Conservation (phyloP, 1,284 basidiomycete species). For the Marasmius oreades region DNA sequence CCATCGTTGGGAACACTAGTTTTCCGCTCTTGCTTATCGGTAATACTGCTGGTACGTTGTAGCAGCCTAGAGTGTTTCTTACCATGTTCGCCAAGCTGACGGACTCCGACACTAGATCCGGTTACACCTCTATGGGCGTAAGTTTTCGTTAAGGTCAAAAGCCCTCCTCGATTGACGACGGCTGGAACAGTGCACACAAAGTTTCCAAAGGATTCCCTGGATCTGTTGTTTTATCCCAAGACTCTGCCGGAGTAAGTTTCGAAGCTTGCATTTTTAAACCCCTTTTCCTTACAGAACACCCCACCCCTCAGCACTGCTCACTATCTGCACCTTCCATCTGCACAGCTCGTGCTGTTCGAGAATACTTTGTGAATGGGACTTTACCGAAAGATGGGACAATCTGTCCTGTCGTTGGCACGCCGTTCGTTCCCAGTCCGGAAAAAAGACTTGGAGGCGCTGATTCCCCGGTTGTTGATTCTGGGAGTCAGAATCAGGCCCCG, state of each 20-base stretch:
- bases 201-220: conserved; percentile 10
- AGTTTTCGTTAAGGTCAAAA: too few species aligned
- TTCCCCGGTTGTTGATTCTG: too few species aligned
- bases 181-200: conserved; percentile 3
- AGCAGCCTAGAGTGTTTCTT: neutral
- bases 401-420: conserved; percentile 9
- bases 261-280: too few species aligned
- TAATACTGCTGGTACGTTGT: conserved; percentile 15
- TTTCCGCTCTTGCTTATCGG: conserved; percentile 14
- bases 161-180: too few species aligned
- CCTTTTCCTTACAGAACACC: too few species aligned
- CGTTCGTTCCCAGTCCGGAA: too few species aligned
- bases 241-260: conserved; percentile 13
- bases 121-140: conserved; percentile 7
- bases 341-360: conserved; percentile 8
- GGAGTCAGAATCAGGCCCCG: too few species aligned
- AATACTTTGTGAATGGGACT: conserved; percentile 15
- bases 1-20: conserved; percentile 14
- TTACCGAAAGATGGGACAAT: conserved; percentile 11
- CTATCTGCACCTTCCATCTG: conserved; percentile 13
- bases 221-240: conserved; percentile 14
- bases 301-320: conserved; percentile 17
- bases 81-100: neutral
- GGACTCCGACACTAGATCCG: too few species aligned
- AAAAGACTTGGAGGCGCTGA: too few species aligned